Evolutionary conservation across 768 basidiomycete genomes (phyloP).

Genomic region (Boletellus ananas): DNA sequence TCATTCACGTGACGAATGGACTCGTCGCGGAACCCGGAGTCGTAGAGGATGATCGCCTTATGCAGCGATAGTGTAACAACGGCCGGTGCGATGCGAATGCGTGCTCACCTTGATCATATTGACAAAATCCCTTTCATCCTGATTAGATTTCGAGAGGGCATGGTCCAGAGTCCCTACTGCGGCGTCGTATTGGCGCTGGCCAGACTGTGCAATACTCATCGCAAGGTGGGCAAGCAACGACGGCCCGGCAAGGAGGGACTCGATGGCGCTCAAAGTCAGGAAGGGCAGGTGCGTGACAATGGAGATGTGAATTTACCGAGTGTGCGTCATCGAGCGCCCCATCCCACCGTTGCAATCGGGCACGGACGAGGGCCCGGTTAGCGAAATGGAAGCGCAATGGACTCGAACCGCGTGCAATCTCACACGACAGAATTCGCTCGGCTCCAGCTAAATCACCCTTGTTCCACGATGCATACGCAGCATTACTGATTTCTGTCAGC

Average conservation of each 20-base stretch:
- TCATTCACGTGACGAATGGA: not conserved
- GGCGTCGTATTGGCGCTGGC: not conserved
- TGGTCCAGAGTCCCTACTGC: constrained; percentile 1
- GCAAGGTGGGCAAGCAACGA: constrained; percentile 13
- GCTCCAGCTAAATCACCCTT: constrained; percentile 1
- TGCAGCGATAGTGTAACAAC: not conserved
- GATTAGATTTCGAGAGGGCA: constrained; percentile 1
- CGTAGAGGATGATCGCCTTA: constrained; percentile 13
- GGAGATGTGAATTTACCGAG: not conserved
- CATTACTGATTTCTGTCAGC: constrained; percentile 13
- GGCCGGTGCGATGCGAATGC: not conserved
- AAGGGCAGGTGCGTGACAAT: not conserved
- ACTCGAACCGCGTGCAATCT: constrained; percentile 1
- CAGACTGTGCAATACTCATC: not conserved
- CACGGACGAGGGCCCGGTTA: constrained; percentile 15
- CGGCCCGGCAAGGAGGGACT: constrained; percentile 6
- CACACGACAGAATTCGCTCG: constrained; percentile 14
- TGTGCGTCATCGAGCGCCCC: constrained; percentile 13
- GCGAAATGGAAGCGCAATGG: constrained; percentile 2
- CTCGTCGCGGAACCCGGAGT: not conserved
- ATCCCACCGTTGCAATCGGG: constrained; percentile 5
- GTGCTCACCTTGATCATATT: constrained; percentile 10
- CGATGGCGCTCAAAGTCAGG: not conserved
- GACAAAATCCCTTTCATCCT: constrained; percentile 5
- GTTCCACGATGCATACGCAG: constrained; percentile 10